phyloP scores from a whole-genome alignment of 768 basidiomycete genomes.

The Lactarius quietus region DNA sequence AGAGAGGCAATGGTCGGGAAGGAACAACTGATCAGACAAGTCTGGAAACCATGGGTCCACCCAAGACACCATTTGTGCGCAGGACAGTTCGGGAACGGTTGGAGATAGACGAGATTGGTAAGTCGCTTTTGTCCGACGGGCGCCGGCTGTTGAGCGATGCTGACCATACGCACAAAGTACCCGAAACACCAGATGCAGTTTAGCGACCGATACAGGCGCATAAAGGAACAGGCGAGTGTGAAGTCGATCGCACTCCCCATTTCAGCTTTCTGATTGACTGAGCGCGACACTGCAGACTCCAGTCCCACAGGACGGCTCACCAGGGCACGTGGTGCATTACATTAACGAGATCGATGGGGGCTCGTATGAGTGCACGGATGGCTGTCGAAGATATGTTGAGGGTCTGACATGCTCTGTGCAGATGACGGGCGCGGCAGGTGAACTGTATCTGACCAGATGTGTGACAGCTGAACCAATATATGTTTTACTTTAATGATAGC shows the following conservation, averaged over 20 bases:
- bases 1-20: not conserved
- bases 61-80: slow-evolving; percentile 13
- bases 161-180: not conserved
- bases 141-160: too few species aligned
- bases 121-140: not conserved
- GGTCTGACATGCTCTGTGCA: too few species aligned
- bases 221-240: slow-evolving; percentile 3
- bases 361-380: too few species aligned
- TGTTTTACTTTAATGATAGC: too few species aligned
- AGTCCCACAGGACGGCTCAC: slow-evolving; percentile 1
- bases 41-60: not conserved
- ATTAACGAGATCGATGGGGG: too few species aligned
- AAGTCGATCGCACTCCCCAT: not conserved
- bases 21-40: not conserved
- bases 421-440: too few species aligned
- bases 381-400: too few species aligned
- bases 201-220: not conserved
- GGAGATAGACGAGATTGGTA: slow-evolving; percentile 20
- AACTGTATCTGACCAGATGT: too few species aligned
- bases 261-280: not conserved
- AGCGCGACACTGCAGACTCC: not conserved
- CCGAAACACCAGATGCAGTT: slow-evolving; percentile 17
- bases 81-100: not conserved
- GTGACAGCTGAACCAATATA: too few species aligned
- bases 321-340: not conserved